phyloP scores from a whole-genome alignment of 2,329 filamentous ascomycete species.

The Trichothecium roseum region DNA sequence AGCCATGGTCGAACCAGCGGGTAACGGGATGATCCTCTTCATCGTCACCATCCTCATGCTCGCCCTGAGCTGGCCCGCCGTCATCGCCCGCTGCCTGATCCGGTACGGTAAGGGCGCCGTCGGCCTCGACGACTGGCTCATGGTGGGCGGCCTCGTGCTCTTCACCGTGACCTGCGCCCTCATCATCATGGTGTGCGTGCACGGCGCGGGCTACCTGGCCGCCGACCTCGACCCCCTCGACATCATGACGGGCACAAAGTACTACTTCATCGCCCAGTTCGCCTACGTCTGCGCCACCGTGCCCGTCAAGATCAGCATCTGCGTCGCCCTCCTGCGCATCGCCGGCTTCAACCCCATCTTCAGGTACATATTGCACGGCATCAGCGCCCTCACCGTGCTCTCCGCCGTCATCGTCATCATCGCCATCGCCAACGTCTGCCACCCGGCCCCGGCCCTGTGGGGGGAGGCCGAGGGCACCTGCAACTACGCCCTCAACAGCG shows the following conservation, averaged over 20 bases:
- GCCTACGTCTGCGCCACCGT: conserved; percentile 11
- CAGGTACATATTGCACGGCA: conserved; percentile 8
- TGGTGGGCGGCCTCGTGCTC: conserved; percentile 10
- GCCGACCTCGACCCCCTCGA: background rate
- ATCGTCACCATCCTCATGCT: background rate
- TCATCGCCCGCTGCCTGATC: conserved; percentile 22
- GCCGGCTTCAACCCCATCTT: conserved; percentile 8
- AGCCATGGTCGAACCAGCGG: background rate
- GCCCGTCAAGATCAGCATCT: conserved; percentile 16
- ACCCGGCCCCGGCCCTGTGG: conserved; percentile 15
- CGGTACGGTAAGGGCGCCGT: conserved; percentile 7
- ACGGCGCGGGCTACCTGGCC: conserved; percentile 8
- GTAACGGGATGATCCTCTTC: background rate
- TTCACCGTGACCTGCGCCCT: conserved; percentile 8
- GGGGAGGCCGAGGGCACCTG: conserved; percentile 9
- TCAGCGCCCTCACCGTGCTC: conserved; percentile 7
- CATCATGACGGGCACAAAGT: conserved; percentile 5
- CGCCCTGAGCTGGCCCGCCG: too few species aligned
- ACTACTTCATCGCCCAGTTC: conserved; percentile 11
- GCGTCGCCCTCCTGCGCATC: conserved; percentile 16
- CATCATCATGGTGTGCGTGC: conserved; percentile 10
- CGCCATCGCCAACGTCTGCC: conserved; percentile 12
- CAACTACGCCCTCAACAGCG: conserved; percentile 9
- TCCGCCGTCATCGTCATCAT: conserved; percentile 11
- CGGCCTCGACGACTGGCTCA: conserved; percentile 12